A percentile compares a stretch with the other conserved stretches of the same genome.
phyloP scores from a whole-genome alignment of 1,139 yeast genomes.

The Wickerhamomyces sp. region DNA sequence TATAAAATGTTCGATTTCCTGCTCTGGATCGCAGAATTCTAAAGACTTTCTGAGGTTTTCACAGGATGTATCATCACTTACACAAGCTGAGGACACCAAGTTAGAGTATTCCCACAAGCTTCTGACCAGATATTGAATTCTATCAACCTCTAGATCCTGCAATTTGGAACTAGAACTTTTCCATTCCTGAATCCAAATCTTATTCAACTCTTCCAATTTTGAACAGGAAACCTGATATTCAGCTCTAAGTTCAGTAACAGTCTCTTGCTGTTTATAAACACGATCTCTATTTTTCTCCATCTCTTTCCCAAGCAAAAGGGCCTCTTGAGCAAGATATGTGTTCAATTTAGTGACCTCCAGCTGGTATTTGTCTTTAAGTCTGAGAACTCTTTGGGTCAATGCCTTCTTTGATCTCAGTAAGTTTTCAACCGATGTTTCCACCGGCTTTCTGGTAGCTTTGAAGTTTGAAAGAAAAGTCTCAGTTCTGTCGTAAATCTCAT shows the following conservation, averaged over 20 bases:
- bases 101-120: constrained; percentile 84
- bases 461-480: constrained; percentile 37
- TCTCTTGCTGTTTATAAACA: constrained; percentile 47
- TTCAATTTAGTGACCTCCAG: constrained; percentile 55
- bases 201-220: constrained; percentile 60
- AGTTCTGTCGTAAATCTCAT: constrained; percentile 39
- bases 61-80: constrained; percentile 70
- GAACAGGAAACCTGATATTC: constrained; percentile 58
- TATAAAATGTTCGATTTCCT: constrained; percentile 56
- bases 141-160: constrained; percentile 73
- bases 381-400: constrained; percentile 35
- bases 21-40: constrained; percentile 62
- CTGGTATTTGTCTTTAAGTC: constrained; percentile 49
- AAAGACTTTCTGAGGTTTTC: constrained; percentile 64
- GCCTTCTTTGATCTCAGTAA: constrained; percentile 35
- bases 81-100: constrained; percentile 70
- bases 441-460: constrained; percentile 40
- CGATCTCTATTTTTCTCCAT: constrained; percentile 62
- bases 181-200: constrained; percentile 81
- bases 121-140: constrained; percentile 69
- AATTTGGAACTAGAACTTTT: constrained; percentile 57
- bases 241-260: constrained; percentile 44
- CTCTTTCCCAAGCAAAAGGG: constrained; percentile 76
- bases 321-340: constrained; percentile 56
- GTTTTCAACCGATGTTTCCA: constrained; percentile 40